Evolutionary conservation across 768 basidiomycete genomes (phyloP).

Genomic region (Tulasnella calospora): DNA sequence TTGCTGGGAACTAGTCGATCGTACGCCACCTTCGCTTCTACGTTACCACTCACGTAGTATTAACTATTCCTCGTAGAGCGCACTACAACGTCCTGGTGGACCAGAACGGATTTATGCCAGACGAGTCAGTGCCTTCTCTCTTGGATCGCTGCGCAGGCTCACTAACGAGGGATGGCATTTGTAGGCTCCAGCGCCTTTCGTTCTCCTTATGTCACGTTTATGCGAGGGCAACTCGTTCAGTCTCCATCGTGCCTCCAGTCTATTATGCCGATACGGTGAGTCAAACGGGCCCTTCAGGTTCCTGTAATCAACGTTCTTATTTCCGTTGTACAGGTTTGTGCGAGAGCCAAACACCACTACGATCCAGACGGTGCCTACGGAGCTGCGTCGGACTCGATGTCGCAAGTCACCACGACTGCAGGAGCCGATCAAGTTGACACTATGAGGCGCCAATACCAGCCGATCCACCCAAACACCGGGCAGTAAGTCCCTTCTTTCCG

Average conservation of each 20-base stretch:
- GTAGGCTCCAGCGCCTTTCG: slow-evolving; percentile 17
- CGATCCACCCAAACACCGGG: slow-evolving; percentile 3
- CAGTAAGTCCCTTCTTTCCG: background rate
- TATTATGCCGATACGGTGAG: slow-evolving; percentile 21
- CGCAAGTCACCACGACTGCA: slow-evolving; percentile 4
- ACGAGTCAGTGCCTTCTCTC: slow-evolving; percentile 31
- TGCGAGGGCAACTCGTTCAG: slow-evolving; percentile 24
- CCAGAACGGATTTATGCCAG: slow-evolving; percentile 16
- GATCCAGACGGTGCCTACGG: slow-evolving; percentile 16
- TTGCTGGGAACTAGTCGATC: slow-evolving; percentile 21
- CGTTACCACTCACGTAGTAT: background rate
- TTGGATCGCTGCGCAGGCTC: slow-evolving; percentile 43
- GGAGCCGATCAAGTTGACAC: background rate
- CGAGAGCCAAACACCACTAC: slow-evolving; percentile 20
- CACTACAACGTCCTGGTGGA: slow-evolving; percentile 19
- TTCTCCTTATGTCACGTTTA: slow-evolving; percentile 23
- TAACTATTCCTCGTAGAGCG: background rate
- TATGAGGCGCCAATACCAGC: background rate
- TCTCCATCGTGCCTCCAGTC: slow-evolving; percentile 19
- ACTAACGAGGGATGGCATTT: too few species aligned
- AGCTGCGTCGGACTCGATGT: background rate
- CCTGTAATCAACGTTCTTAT: background rate
- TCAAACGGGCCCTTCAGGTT: background rate
- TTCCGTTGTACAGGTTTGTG: background rate
- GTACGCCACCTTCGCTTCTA: background rate